These are phyloP conservation scores for Hymenoscyphus linearis DNA, from an alignment of 2,329 filamentous ascomycete species.

Conservation along the genomic window DNA sequence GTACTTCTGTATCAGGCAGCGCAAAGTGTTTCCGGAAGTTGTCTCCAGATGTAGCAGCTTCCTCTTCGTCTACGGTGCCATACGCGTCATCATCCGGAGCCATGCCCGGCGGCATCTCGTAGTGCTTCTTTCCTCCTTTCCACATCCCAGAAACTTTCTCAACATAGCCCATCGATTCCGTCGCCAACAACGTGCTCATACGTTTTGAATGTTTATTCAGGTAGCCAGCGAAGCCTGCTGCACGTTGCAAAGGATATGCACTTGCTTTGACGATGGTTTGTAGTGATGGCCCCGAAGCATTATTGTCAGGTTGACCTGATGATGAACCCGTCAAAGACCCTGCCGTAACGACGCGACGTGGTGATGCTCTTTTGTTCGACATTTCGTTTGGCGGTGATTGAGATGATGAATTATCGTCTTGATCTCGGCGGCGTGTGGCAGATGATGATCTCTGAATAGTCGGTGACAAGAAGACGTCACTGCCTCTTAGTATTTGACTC, in stretches of 20 bases:
- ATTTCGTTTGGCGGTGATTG: constrained; percentile 20
- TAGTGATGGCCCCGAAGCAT: constrained; percentile 45
- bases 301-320: constrained; percentile 27
- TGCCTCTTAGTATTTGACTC: constrained; percentile 83
- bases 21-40: constrained; percentile 89
- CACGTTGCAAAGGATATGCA: constrained; percentile 75
- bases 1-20: constrained; percentile 73
- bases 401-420: constrained; percentile 15
- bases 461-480: constrained; percentile 81
- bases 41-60: constrained; percentile 63
- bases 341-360: constrained; percentile 19
- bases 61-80: constrained; percentile 54
- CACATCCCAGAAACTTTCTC: constrained; percentile 98
- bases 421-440: constrained; percentile 14
- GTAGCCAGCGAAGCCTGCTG: constrained; percentile 77
- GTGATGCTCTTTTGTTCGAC: constrained; percentile 11
- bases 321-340: constrained; percentile 22
- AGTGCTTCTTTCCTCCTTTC: constrained; percentile 86
- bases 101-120: constrained; percentile 56
- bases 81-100: constrained; percentile 50
- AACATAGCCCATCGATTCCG: constrained; percentile 92
- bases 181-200: constrained; percentile 77
- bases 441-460: constrained; percentile 52
- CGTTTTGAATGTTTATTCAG: constrained; percentile 72
- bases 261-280: constrained; percentile 57